phyloP scores from a whole-genome alignment of 2,329 filamentous ascomycete species.

The Penicillium brevicompactum region DNA sequence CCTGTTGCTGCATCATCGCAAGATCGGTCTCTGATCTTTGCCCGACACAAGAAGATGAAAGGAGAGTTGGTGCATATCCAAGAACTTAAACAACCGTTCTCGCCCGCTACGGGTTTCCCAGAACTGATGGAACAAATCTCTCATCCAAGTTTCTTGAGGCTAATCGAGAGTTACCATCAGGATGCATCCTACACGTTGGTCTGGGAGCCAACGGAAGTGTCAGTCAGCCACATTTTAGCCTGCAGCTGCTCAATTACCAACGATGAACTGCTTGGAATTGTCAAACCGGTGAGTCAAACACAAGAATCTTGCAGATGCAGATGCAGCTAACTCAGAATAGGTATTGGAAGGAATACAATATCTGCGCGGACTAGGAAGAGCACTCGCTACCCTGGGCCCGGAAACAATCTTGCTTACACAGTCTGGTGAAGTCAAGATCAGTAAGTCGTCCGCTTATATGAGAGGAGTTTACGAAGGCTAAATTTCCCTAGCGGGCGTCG shows the following conservation, averaged over 20 bases:
- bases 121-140: no score
- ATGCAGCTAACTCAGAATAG: not conserved
- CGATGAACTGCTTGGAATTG: conserved; percentile 4
- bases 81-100: no score
- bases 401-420: conserved; percentile 8
- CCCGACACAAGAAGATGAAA: no score
- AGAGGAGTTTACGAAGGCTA: not conserved
- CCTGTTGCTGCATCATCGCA: no score
- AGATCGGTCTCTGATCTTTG: no score
- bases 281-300: not conserved
- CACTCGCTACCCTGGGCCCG: conserved; percentile 3
- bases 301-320: not conserved
- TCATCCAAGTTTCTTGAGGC: no score
- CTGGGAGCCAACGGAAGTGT: conserved; percentile 12
- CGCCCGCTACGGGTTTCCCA: no score
- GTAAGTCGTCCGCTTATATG: not conserved
- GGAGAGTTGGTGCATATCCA: no score
- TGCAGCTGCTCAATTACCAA: conserved; percentile 1
- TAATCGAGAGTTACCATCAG: no score
- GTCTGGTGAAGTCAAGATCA: conserved; percentile 9
- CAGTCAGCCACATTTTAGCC: conserved; percentile 9
- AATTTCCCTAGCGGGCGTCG: conserved; percentile 3
- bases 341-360: not conserved
- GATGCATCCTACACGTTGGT: no score
- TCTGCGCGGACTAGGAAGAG: conserved; percentile 4